Evolutionary conservation across 139 green algal genomes (phyloP), one percentile per base, ranked within the genome.

Genomic region (Trebouxia sp.): DNA sequence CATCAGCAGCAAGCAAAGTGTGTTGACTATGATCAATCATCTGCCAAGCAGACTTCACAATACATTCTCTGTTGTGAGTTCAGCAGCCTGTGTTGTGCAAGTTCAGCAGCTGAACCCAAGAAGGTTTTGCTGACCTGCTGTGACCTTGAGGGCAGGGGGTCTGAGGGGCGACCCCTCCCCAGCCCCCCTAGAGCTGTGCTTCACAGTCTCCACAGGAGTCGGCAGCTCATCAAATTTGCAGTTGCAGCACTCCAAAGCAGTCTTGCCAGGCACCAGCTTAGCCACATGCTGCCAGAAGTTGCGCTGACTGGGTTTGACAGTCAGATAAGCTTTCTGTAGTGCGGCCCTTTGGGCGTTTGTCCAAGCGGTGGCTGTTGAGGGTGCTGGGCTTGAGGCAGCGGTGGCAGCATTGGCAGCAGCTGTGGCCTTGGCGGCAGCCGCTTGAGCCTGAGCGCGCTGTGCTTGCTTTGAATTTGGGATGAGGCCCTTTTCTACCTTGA

Each of bases 261-360:
- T 85, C 58, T 82, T 83, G 24, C 77, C 84, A 7, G 72, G 84
- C 39, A 91, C 83, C 9, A 62, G 30, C 15, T 51, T 45, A 3
- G 85, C 87, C 62, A 89, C 87, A 74, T 83, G 66, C 78, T 86
- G 84, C 87, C 87, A 91, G 83, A 88, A 89, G 80, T 85, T 84
- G 28, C 43, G 65, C 76, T 84, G 78, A 5, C 76, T 85, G 41
- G 86, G 86, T 66, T 87, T 76, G 17, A 85, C 80, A 10, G 47
- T 55, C 76, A 70, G 37, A 51, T 74, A 80, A 10, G 76, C 76
- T 30, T 48, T 70, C 53, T 80, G 39, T 12, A 81, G 72, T 24
- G 42, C 43, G 26, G 43, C 72, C 45, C 32, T 43, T 32, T 79
- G 72, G 14, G 43, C 72, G 30, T 20, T 30, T 22, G 72, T 79